A percentile compares a stretch with the other conserved stretches of the same genome.
These are phyloP conservation scores for Stenogyne calaminthoides DNA, from an alignment of 305 asterid genomes.

Conservation along the genomic window DNA sequence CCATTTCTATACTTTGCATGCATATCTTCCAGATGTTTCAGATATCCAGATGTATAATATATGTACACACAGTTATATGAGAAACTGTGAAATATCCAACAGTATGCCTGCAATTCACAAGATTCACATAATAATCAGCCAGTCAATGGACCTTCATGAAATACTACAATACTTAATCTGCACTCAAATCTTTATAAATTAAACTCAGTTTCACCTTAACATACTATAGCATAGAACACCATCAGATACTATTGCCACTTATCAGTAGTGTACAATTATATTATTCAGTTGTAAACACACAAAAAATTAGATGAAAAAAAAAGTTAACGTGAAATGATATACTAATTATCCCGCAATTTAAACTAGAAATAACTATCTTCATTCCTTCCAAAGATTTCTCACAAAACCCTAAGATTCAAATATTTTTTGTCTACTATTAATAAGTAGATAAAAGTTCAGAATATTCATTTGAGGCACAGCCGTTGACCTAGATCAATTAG, in stretches of 20 bases:
- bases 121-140: conserved; percentile 3
- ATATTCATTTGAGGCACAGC: conserved; percentile 6
- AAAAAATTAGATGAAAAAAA: not conserved
- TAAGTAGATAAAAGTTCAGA: not conserved
- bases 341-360: not conserved
- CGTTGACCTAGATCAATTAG: conserved; percentile 18
- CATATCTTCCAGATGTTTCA: conserved; percentile 47
- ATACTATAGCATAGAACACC: conserved; percentile 16
- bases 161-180: conserved; percentile 20
- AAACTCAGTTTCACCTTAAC: not conserved
- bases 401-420: conserved; percentile 22
- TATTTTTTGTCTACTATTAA: not conserved
- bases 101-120: conserved; percentile 33
- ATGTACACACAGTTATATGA: conserved; percentile 18
- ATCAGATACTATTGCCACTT: not conserved
- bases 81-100: conserved; percentile 32
- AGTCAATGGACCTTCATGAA: conserved; percentile 8
- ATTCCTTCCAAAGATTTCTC: conserved; percentile 1
- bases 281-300: conserved; percentile 9
- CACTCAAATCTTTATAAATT: conserved; percentile 12
- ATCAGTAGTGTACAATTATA: not conserved
- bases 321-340: conserved; percentile 6
- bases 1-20: conserved; percentile 70
- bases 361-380: not conserved
- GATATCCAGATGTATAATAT: conserved; percentile 1